Evolutionary conservation across 805 yeast genomes (phyloP).

Genomic region (Diddensiella transvaalensis): DNA sequence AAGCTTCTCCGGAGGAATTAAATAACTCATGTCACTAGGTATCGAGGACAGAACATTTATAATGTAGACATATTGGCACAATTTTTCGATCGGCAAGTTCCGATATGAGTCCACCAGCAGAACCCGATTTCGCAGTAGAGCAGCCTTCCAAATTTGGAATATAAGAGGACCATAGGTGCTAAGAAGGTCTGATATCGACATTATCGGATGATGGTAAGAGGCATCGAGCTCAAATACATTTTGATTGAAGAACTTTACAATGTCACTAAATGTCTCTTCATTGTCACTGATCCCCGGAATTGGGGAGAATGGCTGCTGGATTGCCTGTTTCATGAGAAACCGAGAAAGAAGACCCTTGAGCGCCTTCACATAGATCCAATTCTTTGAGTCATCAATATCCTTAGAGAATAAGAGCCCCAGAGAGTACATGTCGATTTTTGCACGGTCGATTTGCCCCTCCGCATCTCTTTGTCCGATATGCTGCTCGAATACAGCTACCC

Average conservation of each 20-base stretch:
- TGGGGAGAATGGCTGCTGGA: background rate
- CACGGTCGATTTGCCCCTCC: conserved; percentile 13
- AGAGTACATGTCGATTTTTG: conserved; percentile 52
- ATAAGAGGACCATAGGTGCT: conserved; percentile 59
- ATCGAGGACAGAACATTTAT: conserved; percentile 58
- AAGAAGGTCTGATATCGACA: conserved; percentile 41
- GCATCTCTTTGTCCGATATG: conserved; percentile 34
- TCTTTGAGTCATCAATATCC: conserved; percentile 14
- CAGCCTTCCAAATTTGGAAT: conserved; percentile 61
- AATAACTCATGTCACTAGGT: conserved; percentile 50
- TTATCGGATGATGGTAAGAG: conserved; percentile 34
- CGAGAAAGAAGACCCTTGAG: conserved; percentile 20
- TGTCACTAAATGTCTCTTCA: conserved; percentile 9
- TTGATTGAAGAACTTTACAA: conserved; percentile 12
- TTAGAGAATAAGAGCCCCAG: conserved; percentile 47
- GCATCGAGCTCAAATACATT: conserved; percentile 42
- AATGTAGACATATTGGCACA: conserved; percentile 53
- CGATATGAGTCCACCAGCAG: conserved; percentile 40
- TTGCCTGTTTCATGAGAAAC: conserved; percentile 6
- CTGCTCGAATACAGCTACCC: conserved; percentile 51
- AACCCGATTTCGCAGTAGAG: conserved; percentile 54
- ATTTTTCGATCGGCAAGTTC: conserved; percentile 35
- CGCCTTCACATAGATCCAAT: conserved; percentile 40
- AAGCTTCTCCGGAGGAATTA: conserved; percentile 30
- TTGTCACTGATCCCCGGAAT: background rate